Percentiles rank a stretch among this genome's conserved stretches.
Evolutionary conservation across 106 monocot genomes (phyloP).

Genomic region (Acanthochlamys bracteata): DNA sequence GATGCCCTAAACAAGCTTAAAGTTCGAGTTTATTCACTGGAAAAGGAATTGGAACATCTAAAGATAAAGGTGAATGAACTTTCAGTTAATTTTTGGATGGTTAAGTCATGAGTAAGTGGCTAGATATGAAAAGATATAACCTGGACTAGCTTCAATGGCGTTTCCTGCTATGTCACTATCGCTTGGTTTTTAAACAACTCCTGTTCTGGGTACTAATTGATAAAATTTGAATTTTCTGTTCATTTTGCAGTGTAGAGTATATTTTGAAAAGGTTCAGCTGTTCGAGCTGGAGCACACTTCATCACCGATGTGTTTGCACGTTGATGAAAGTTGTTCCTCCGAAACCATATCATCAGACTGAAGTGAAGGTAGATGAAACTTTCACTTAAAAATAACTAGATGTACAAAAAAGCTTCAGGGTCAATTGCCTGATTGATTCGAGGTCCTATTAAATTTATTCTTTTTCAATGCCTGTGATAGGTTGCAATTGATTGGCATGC

Average conservation of each 20-base stretch:
- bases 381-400: too few species aligned
- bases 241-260: slow-evolving; percentile 37
- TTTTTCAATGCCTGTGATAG: too few species aligned
- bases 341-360: neutral
- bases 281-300: slow-evolving; percentile 18
- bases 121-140: too few species aligned
- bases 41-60: slow-evolving; percentile 43
- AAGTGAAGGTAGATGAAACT: too few species aligned
- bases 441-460: too few species aligned
- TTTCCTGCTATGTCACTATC: too few species aligned
- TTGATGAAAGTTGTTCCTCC: neutral
- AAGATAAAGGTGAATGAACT: slow-evolving; percentile 43
- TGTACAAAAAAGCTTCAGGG: too few species aligned
- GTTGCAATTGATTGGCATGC: too few species aligned
- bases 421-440: too few species aligned
- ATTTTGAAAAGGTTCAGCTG: slow-evolving; percentile 23
- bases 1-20: slow-evolving; percentile 30
- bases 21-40: slow-evolving; percentile 26
- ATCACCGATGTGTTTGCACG: slow-evolving; percentile 3
- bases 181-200: too few species aligned
- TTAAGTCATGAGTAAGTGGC: neutral
- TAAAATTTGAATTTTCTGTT: neutral
- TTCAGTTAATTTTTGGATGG: neutral
- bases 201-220: too few species aligned
- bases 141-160: too few species aligned